These are phyloP conservation scores for Exophiala sideris DNA, from an alignment of 2,329 filamentous ascomycete genomes.

Conservation along the genomic window DNA sequence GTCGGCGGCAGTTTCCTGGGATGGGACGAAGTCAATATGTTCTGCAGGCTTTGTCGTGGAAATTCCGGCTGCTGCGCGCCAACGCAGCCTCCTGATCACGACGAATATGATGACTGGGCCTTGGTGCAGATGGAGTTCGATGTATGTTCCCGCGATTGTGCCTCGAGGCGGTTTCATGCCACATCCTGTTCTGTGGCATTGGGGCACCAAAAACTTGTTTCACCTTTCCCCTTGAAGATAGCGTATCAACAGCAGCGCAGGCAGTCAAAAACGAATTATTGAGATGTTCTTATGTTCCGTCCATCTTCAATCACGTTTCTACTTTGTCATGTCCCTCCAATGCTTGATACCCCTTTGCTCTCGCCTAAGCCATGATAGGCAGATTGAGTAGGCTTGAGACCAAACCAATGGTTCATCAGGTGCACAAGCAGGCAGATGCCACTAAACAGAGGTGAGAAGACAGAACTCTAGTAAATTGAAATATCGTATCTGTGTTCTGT, in stretches of 20 bases:
- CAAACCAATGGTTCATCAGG: not conserved
- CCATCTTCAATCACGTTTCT: not conserved
- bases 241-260: conserved; percentile 16
- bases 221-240: conserved; percentile 1
- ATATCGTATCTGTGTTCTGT: not conserved
- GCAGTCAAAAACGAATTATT: conserved; percentile 8
- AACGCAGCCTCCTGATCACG: conserved; percentile 1
- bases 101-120: conserved; percentile 16
- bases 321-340: not conserved
- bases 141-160: not conserved
- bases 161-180: not conserved
- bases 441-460: not conserved
- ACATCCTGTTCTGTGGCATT: not conserved
- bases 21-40: not conserved
- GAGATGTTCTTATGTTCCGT: not conserved
- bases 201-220: conserved; percentile 3
- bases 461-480: not conserved
- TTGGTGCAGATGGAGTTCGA: conserved; percentile 15
- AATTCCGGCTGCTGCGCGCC: not conserved
- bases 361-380: not conserved
- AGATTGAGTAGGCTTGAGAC: not conserved
- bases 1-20: conserved; percentile 1
- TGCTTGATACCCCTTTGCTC: too few relatives aligned
- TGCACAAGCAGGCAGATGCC: too few relatives aligned
- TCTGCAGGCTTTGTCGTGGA: not conserved